Percentiles rank a stretch among this genome's conserved stretches.
phyloP scores from a whole-genome alignment of 2,329 filamentous ascomycete species.

The Westerdykella ornata region DNA sequence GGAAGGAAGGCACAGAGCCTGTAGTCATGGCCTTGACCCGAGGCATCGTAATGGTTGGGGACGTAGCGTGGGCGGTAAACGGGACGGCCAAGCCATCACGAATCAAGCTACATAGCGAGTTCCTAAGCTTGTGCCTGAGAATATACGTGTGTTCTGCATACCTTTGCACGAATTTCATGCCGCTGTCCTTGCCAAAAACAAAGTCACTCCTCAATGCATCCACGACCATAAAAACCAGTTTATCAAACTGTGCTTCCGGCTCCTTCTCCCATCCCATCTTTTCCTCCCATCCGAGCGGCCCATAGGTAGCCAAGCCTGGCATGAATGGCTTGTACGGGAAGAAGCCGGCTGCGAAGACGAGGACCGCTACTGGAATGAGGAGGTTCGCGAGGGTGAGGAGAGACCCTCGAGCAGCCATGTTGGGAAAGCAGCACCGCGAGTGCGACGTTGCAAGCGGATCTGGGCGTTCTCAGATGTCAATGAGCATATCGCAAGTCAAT shows the following conservation, averaged over 20 bases:
- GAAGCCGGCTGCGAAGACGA: constrained; percentile 79
- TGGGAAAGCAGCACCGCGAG: not conserved
- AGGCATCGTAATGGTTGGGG: constrained; percentile 97
- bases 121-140: not conserved
- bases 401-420: constrained; percentile 23
- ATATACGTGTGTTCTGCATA: constrained; percentile 37
- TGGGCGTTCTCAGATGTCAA: no score
- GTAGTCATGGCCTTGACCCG: constrained; percentile 95
- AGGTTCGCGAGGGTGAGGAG: constrained; percentile 63
- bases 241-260: constrained; percentile 72
- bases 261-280: constrained; percentile 25
- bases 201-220: constrained; percentile 89
- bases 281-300: constrained; percentile 47
- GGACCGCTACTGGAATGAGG: constrained; percentile 62
- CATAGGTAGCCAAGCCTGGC: constrained; percentile 70
- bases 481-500: no score
- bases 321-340: constrained; percentile 97
- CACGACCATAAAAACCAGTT: constrained; percentile 93
- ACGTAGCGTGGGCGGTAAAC: constrained; percentile 92
- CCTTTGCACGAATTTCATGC: constrained; percentile 85
- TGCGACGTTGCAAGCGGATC: not conserved
- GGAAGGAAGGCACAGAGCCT: constrained; percentile 94
- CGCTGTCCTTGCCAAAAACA: constrained; percentile 74
- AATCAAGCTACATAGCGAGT: constrained; percentile 59
- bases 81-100: constrained; percentile 75